These are phyloP conservation scores for Claviceps lovelessii DNA, from an alignment of 2,329 filamentous ascomycete species.

Conservation along the genomic window DNA sequence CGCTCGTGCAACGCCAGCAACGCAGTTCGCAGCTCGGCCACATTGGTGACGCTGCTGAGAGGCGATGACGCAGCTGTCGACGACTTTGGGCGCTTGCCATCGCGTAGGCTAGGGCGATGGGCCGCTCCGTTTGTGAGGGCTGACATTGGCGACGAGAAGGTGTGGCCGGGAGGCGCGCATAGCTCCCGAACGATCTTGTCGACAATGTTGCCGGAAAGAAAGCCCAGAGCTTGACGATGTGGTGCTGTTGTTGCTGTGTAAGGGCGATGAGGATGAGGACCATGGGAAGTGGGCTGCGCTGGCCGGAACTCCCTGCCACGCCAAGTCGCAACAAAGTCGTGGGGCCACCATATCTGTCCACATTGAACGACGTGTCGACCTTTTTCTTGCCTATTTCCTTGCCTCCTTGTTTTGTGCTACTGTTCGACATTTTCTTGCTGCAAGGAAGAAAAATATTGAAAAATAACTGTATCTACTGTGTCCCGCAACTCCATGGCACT, in stretches of 20 bases:
- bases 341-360: neutral
- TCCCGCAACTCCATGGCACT: neutral
- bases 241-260: neutral
- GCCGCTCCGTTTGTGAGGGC: slow-evolving; percentile 30
- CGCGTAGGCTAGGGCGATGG: slow-evolving; percentile 19
- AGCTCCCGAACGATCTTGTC: slow-evolving; percentile 18
- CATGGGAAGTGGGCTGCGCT: neutral
- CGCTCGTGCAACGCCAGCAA: slow-evolving; percentile 61
- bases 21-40: slow-evolving; percentile 65
- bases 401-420: too few relatives aligned
- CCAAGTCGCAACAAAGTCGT: neutral
- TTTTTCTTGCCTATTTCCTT: too few relatives aligned
- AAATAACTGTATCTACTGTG: too few relatives aligned
- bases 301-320: neutral
- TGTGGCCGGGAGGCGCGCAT: slow-evolving; percentile 28
- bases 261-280: neutral
- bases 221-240: neutral
- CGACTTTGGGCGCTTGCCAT: slow-evolving; percentile 14
- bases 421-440: too few relatives aligned
- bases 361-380: neutral
- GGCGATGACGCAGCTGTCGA: slow-evolving; percentile 13
- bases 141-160: slow-evolving; percentile 31
- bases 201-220: neutral
- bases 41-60: slow-evolving; percentile 57
- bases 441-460: too few relatives aligned